Evolutionary conservation across 2,329 filamentous ascomycete genomes (phyloP), one percentile per base, ranked within the genome.

Genomic region (Graphilbum ipis-grandicollis): DNA sequence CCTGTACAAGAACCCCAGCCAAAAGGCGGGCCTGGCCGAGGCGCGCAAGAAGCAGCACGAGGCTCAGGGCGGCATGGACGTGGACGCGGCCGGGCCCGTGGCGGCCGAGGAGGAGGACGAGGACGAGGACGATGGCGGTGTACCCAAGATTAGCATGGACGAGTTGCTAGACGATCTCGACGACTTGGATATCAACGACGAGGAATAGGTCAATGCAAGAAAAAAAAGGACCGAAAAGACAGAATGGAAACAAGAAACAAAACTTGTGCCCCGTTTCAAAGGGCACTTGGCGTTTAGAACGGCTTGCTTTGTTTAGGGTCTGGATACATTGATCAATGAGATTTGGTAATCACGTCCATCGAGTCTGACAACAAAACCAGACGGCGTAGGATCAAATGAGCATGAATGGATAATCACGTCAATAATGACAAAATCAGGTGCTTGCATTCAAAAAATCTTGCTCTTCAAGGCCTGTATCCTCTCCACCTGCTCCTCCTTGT

Each of bases 91-190:
- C 63, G 60, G 79, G 59, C 52, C 71, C 54, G 58, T 65, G 39
- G 66, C 71, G 43, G 38, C 23, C 19, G 69, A 67, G 13, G 39
- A 21, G 9, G 74, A 71, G 29, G 73, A 73, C 33, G 40, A 32
- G 6, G 40, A 25, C 9, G 40, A 33, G 7, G 70, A 68, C 13
- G 77, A 79, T 8, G 74, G 72, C 31, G 75, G 75, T 31, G 68
- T 66, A 35, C 81, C 81, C 4, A 65, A 71, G 49, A 77, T 90
- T 46, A 66, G 75, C 52, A 76, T 88, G 74, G 70, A 88, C 17
- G 80, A 86, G 55, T 57, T 94, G 51, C 65, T 93, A 50, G 86
- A 94, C 53, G 86, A 93, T 55, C 85, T 94, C 63, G 85, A 93
- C 52, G 86, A 93, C 50, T 71, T 93, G 54, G 75, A 69, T 33